Conservation (phyloP, 345 rosid genomes). For the Brassica juncea region DNA sequence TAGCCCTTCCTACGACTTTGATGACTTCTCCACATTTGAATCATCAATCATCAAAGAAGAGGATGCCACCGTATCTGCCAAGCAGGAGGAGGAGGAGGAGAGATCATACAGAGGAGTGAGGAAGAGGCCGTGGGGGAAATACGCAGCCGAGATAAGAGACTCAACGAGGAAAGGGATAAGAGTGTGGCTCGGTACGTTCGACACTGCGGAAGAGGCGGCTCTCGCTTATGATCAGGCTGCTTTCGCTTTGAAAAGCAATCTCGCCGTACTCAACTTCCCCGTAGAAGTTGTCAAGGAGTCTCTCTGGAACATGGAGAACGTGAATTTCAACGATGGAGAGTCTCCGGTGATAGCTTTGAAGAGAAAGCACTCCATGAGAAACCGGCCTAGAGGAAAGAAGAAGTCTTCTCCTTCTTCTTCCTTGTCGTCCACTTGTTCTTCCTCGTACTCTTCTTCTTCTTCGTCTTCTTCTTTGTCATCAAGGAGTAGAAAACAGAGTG, state of each 20-base stretch:
- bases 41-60: constrained; percentile 41
- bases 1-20: constrained; percentile 49
- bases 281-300: constrained; percentile 50
- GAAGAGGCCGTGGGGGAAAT: constrained; percentile 77
- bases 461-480: constrained; percentile 16
- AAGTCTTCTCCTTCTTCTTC: constrained; percentile 26
- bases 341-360: constrained; percentile 69
- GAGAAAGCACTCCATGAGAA: constrained; percentile 55
- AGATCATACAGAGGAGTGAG: constrained; percentile 67
- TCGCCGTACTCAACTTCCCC: constrained; percentile 65
- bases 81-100: constrained; percentile 27
- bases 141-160: constrained; percentile 78
- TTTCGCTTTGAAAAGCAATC: constrained; percentile 50
- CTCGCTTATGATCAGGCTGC: constrained; percentile 84
- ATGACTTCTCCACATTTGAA: constrained; percentile 42
- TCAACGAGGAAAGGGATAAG: constrained; percentile 61
- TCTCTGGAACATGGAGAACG: constrained; percentile 50
- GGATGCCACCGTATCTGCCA: constrained; percentile 36
- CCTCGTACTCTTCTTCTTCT: constrained; percentile 4
- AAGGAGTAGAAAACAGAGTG: constrained; percentile 29
- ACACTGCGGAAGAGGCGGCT: constrained; percentile 72
- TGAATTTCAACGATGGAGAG: constrained; percentile 47
- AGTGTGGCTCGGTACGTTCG: constrained; percentile 83
- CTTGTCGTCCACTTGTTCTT: neutral
- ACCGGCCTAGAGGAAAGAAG: constrained; percentile 43